A percentile compares a stretch with the other conserved stretches of the same genome.
phyloP scores from a whole-genome alignment of 1,284 basidiomycete genomes.

The Polyporus tsugae region DNA sequence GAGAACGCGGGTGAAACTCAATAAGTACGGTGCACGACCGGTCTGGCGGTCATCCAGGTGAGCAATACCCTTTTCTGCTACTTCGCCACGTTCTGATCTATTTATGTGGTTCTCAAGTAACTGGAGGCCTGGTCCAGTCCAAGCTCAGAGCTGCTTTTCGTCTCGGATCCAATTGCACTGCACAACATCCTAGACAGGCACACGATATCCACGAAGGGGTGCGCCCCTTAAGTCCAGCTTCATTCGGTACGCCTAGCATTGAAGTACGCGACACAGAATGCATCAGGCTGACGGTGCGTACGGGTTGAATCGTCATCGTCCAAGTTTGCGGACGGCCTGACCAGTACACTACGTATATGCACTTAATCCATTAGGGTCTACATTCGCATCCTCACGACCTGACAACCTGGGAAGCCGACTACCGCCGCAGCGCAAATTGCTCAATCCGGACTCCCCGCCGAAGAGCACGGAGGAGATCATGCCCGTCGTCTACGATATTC shows the following conservation, averaged over 20 bases:
- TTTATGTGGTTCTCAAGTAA: no score
- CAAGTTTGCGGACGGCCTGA: neutral
- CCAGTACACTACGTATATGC: neutral
- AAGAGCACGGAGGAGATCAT: neutral
- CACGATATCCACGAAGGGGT: slow-evolving; percentile 25
- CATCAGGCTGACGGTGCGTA: neutral
- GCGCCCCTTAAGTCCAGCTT: neutral
- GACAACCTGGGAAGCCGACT: neutral
- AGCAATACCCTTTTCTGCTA: no score
- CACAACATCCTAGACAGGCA: slow-evolving; percentile 26
- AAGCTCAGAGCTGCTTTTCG: slow-evolving; percentile 20
- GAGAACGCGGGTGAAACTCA: no score
- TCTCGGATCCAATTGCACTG: slow-evolving; percentile 22
- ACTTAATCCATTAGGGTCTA: neutral
- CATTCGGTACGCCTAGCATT: neutral
- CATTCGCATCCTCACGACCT: neutral
- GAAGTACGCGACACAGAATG: neutral
- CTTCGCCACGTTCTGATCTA: no score
- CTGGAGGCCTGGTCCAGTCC: neutral
- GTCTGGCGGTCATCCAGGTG: no score
- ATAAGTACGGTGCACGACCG: no score
- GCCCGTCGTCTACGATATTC: neutral
- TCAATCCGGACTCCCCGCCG: neutral
- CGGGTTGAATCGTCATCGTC: neutral
- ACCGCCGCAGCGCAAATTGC: neutral